Base-by-base conservation (phyloP, 257 asterid genomes). In the Plantago major region DNA sequence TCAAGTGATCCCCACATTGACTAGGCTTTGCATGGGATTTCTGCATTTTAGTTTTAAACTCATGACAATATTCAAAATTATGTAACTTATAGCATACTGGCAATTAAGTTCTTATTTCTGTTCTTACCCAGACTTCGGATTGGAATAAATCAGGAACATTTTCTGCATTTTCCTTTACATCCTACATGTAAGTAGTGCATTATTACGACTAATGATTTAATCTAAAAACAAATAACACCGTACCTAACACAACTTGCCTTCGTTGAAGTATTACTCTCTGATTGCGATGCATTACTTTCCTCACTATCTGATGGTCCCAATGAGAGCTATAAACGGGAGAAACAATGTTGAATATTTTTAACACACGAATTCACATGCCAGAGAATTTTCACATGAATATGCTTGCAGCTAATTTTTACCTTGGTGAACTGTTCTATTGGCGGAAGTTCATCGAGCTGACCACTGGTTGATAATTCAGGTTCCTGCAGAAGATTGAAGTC, bases 261-360 rank as follows among this genome's bases (percentile, higher is more conserved):
- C 55, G 56, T 65, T 3, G 71, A 71, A 51, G 49, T 54, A 54
- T 30, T 71, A 30, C 63, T 62, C 56, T 76, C 72, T 18, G 72
- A 67, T 64, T 17, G 78, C 47, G 79, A 33, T 63, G 58, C 65
- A 43, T 46, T 53, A 42, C 70, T 44, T 14, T 46, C 58, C 37
- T 83, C 75, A 45, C 37, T 44, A 46, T 74, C 82, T 60, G 93
- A 33, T 7, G 40, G 58, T 61, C 66, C 72, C 55, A 87, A 71
- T 56, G 96, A 83, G 67, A 90, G 84, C 97, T 90, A 82, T 56
- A 65, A 57, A 68, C n/a, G 44, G 22, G 30, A n/a, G 37, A n/a
- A 58, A 10, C 22, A 46, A 17, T 26, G 16, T 28, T 11, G 4
- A 2, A 22, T 22, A 22, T 1, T 15, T 7, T 63, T 17, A 56